phyloP scores from a whole-genome alignment of 2,329 filamentous ascomycete species.

The Ciborinia camelliae region DNA sequence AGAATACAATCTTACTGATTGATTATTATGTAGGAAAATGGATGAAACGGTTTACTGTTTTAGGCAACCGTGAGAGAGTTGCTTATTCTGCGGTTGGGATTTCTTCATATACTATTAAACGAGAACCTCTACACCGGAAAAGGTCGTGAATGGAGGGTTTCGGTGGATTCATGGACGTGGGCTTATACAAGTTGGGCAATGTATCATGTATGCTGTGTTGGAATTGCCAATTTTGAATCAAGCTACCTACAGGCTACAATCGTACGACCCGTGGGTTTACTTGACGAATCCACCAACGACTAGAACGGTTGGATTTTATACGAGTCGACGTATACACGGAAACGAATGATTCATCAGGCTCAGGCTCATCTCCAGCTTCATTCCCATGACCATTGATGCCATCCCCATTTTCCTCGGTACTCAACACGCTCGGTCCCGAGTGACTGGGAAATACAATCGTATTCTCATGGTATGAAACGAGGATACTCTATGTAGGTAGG shows the following conservation, averaged over 20 bases:
- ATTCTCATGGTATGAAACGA: background rate
- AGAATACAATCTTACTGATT: too few species aligned
- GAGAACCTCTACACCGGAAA: background rate
- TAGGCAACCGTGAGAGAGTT: background rate
- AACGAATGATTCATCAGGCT: too few species aligned
- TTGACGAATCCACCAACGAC: slow-evolving; percentile 2
- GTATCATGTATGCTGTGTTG: background rate
- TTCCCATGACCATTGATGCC: too few species aligned
- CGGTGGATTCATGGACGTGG: background rate
- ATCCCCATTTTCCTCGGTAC: slow-evolving; percentile 1
- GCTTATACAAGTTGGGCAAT: background rate
- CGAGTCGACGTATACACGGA: background rate
- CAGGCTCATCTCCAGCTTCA: background rate
- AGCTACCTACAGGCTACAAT: background rate
- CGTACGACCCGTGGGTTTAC: slow-evolving; percentile 1
- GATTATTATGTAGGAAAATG: background rate
- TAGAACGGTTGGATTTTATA: slow-evolving; percentile 10
- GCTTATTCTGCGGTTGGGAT: background rate
- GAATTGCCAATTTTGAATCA: background rate
- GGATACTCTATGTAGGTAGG: background rate
- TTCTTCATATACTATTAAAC: background rate
- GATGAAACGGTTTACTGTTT: background rate
- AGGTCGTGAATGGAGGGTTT: background rate
- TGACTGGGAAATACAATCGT: background rate
- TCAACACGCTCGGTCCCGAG: slow-evolving; percentile 12